These are phyloP conservation scores for Tranzscheliella williamsii DNA, from an alignment of 1,284 basidiomycete genomes.

Conservation along the genomic window DNA sequence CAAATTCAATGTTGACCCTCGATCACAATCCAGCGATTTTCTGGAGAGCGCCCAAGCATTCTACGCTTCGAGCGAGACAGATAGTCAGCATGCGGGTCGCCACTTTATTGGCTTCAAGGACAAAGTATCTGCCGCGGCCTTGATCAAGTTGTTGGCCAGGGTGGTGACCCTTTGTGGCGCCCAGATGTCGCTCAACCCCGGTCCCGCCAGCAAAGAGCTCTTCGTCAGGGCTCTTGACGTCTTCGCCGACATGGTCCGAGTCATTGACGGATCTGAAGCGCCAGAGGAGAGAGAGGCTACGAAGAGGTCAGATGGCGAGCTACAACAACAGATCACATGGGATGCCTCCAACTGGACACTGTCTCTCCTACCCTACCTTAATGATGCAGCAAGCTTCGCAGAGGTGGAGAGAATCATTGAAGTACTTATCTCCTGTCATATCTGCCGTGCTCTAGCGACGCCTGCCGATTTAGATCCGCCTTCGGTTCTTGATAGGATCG, in stretches of 20 bases:
- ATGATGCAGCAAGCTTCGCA: conserved; percentile 21
- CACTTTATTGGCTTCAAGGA: conserved; percentile 35
- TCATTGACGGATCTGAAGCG: conserved; percentile 24
- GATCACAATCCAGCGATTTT: conserved; percentile 2
- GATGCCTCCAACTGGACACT: conserved; percentile 12
- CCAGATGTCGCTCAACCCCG: neutral
- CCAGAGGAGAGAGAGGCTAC: conserved; percentile 9
- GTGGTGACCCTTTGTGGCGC: neutral
- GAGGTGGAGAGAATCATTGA: conserved; percentile 38
- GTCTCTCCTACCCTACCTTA: conserved; percentile 17
- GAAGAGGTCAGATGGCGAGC: too few relatives aligned
- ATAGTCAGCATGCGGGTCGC: conserved; percentile 34
- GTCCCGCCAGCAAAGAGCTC: conserved; percentile 3
- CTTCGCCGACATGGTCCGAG: conserved; percentile 33
- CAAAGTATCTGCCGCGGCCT: conserved; percentile 7
- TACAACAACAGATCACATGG: conserved; percentile 17
- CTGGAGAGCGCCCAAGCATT: conserved; percentile 20
- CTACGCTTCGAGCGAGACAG: conserved; percentile 34
- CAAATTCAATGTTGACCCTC: neutral
- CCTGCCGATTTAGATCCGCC: conserved; percentile 24
- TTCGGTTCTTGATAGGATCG: conserved; percentile 18
- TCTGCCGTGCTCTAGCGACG: conserved; percentile 28
- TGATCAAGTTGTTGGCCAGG: conserved; percentile 17
- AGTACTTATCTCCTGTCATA: conserved; percentile 37
- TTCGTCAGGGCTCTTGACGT: conserved; percentile 34